phyloP scores from a whole-genome alignment of 202 grass and related monocot genomes.

The Schoenoplectus triqueter region DNA sequence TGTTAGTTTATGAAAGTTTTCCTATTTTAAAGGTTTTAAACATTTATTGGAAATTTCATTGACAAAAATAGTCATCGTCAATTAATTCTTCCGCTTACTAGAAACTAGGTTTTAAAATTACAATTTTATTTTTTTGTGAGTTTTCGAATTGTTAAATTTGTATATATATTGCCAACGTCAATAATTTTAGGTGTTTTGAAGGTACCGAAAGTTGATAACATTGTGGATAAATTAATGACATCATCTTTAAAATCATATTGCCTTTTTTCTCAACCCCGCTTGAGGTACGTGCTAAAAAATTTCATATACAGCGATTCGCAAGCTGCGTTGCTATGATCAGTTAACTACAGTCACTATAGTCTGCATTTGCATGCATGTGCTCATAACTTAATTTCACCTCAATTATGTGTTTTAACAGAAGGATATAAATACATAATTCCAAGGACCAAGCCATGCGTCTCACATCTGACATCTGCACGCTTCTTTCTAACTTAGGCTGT shows the following conservation, averaged over 20 bases:
- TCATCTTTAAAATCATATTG: background rate
- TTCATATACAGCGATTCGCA: background rate
- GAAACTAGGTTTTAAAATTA: background rate
- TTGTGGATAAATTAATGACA: background rate
- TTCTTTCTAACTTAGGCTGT: background rate
- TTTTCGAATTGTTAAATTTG: background rate
- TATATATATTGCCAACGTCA: background rate
- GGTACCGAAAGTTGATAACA: background rate
- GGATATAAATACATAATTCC: background rate
- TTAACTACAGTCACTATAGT: background rate
- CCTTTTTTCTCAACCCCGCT: background rate
- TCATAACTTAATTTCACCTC: slow-evolving; percentile 4
- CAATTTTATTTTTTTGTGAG: background rate
- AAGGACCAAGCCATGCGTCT: background rate
- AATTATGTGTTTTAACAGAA: background rate
- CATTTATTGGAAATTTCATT: too few relatives aligned
- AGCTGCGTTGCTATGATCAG: background rate
- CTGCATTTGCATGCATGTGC: background rate
- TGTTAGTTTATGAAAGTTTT: too few relatives aligned
- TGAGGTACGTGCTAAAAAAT: background rate
- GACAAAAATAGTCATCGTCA: too few relatives aligned
- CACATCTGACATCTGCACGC: slow-evolving; percentile 16
- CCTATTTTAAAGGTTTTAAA: too few relatives aligned
- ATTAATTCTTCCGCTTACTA: background rate
- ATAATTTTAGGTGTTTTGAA: background rate